These are phyloP conservation scores for Colletotrichum sp. DNA, from an alignment of 2,329 filamentous ascomycete species.

Conservation along the genomic window DNA sequence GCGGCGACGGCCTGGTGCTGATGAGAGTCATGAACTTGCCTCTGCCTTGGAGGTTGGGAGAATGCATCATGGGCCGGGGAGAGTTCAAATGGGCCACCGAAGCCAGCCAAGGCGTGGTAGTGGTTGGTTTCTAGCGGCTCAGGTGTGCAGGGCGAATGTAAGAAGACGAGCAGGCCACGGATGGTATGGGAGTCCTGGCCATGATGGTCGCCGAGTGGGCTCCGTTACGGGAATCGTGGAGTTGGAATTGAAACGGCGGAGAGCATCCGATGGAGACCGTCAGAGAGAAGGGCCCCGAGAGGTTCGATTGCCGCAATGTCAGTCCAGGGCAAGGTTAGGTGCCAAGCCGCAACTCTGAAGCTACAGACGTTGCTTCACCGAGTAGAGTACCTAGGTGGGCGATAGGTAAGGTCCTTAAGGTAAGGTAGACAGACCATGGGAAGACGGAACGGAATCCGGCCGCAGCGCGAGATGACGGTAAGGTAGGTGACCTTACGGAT, in stretches of 20 bases:
- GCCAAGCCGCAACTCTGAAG: neutral
- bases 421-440: neutral
- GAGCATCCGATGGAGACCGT: neutral
- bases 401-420: neutral
- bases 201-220: neutral
- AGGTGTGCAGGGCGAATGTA: neutral
- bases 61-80: constrained; percentile 6
- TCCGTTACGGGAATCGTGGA: neutral
- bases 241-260: constrained; percentile 12
- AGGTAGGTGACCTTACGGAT: neutral
- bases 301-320: neutral
- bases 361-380: neutral
- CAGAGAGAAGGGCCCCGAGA: neutral
- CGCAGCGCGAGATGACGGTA: neutral
- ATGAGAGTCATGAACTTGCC: constrained; percentile 1
- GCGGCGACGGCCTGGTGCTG: neutral
- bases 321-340: neutral
- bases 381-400: neutral
- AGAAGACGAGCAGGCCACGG: neutral
- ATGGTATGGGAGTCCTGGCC: constrained; percentile 6
- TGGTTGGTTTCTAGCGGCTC: neutral
- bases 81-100: neutral
- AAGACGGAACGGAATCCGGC: neutral
- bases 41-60: constrained; percentile 12
- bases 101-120: neutral